phyloP scores from a whole-genome alignment of 306 rosid genomes.

The Fagus crenata region DNA sequence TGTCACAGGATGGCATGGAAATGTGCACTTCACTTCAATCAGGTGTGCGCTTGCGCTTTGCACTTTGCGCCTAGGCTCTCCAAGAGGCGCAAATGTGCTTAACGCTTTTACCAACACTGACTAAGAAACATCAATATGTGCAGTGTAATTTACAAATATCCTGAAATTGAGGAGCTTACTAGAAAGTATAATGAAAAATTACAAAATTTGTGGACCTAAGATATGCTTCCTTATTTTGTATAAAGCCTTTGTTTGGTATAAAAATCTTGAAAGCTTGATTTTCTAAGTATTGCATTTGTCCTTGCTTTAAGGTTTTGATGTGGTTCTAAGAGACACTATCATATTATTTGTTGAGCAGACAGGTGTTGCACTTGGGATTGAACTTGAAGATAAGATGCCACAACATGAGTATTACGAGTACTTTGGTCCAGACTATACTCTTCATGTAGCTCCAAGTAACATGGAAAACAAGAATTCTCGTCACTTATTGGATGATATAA shows the following conservation, averaged over 20 bases:
- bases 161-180: background rate
- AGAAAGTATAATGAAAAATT: background rate
- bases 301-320: background rate
- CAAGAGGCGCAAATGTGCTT: too few species aligned
- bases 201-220: background rate
- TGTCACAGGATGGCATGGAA: background rate
- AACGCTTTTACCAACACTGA: too few species aligned
- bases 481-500: constrained; percentile 40
- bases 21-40: background rate
- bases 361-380: constrained; percentile 51
- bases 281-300: background rate
- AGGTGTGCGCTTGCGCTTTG: too few species aligned
- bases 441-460: constrained; percentile 55
- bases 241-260: too few species aligned
- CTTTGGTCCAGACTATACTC: constrained; percentile 53
- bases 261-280: background rate
- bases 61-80: too few species aligned
- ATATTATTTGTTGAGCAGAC: constrained; percentile 41
- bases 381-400: constrained; percentile 51
- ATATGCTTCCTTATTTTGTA: background rate
- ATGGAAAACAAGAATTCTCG: constrained; percentile 57
- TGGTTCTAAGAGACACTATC: background rate
- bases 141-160: background rate
- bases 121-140: background rate
- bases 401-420: constrained; percentile 54